phyloP scores from a whole-genome alignment of 1,139 yeast genomes.

The Lipomyces yarrowii region DNA sequence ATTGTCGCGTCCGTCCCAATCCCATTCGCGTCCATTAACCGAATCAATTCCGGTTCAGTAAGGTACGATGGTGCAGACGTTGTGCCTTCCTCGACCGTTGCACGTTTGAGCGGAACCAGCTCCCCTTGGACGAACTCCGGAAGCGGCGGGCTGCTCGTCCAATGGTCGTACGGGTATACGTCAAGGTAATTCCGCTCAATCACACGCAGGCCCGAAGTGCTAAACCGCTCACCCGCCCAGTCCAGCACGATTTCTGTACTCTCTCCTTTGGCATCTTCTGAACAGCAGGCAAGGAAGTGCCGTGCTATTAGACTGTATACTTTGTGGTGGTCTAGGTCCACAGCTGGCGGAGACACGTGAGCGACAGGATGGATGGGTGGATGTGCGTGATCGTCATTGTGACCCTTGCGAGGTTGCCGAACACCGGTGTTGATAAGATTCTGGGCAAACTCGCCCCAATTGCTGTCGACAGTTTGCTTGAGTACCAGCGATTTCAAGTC shows the following conservation, averaged over 20 bases:
- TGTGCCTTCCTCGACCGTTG: conserved; percentile 68
- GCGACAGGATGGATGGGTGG: conserved; percentile 95
- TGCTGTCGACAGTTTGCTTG: conserved; percentile 55
- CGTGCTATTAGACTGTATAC: conserved; percentile 88
- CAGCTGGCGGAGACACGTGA: conserved; percentile 42
- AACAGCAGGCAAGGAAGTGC: conserved; percentile 88
- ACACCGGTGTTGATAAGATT: conserved; percentile 46
- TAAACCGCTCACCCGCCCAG: conserved; percentile 80
- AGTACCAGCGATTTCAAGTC: conserved; percentile 62
- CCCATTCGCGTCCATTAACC: conserved; percentile 94
- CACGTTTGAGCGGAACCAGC: conserved; percentile 53
- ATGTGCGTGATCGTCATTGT: conserved; percentile 91
- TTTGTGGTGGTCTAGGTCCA: conserved; percentile 56
- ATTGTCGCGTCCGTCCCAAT: conserved; percentile 99
- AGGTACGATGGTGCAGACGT: conserved; percentile 80
- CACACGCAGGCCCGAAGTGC: conserved; percentile 72
- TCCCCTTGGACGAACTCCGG: conserved; percentile 68
- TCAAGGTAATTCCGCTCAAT: conserved; percentile 75
- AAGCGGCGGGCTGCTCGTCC: conserved; percentile 66
- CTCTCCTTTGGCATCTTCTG: conserved; percentile 84
- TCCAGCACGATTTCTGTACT: conserved; percentile 61
- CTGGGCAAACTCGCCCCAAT: conserved; percentile 56
- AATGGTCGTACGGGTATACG: conserved; percentile 73
- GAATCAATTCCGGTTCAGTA: conserved; percentile 91
- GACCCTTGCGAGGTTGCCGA: conserved; percentile 72